Evolutionary conservation across 2,329 filamentous ascomycete genomes (phyloP), one percentile per base, ranked within the genome.

Genomic region (Didymella lethalis): DNA sequence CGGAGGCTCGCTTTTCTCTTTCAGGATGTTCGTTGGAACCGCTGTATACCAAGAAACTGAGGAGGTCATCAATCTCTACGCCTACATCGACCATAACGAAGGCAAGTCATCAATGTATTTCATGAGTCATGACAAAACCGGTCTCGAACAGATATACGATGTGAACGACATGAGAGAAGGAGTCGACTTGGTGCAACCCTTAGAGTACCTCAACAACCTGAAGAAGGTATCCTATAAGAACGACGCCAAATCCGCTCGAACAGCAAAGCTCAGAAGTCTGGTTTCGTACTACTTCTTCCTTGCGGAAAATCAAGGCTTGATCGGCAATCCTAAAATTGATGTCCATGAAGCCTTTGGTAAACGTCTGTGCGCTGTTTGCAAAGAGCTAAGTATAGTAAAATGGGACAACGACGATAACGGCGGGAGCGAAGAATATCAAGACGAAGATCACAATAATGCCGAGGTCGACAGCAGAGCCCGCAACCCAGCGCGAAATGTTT

Each of bases 261-360:
- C 47, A 8, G 57, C 48, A 3, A 65, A 61, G 31, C 48, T 61
- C 11, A 47, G 55, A 7, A 54, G 44, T 29, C 20, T 65, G 2
- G 28, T 65, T 1, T 52, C 43, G 3, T 65, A 65, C 45, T 63
- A 61, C 18, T 63, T 61, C 44, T 57, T 63, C 28, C 38, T 65
- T 11, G 60, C 63, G 4, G 60, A 65, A 23, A 53, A 59, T n/a
- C 29, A 54, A n/a, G 61, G 60, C 2, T 12, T 61, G 7, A 61
- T 63, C 11, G 40, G 34, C 2, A 20, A 51, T 26, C 57, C 54
- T 6, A n/a, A 16, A 2, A n/a, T 62, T 0, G 28, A 11, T 0
- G 28, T 54, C n/a, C 25, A 32, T n/a, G 36, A 44, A 16, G 43
- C 25, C 2, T 55, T 62, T 25, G 23, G 46, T 12, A 47, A 59